phyloP scores from a whole-genome alignment of 805 yeast species.

The Spathaspora gorwiae region DNA sequence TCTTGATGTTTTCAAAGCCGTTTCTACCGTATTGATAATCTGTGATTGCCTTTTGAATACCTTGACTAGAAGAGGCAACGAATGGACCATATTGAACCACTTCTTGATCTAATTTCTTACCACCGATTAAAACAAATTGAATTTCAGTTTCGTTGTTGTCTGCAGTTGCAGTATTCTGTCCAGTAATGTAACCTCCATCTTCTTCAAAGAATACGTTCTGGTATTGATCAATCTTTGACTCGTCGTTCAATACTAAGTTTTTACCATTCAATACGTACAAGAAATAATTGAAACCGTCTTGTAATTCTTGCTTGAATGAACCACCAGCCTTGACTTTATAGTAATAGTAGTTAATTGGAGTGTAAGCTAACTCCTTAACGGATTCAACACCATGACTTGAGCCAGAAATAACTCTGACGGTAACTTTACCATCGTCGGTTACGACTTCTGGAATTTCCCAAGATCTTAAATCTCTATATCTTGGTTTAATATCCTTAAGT shows the following conservation, averaged over 20 bases:
- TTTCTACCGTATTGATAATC: slow-evolving; percentile 67
- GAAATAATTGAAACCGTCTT: slow-evolving; percentile 62
- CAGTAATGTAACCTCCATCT: slow-evolving; percentile 62
- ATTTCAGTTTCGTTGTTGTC: slow-evolving; percentile 33
- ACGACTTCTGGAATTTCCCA: slow-evolving; percentile 67
- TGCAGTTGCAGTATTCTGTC: slow-evolving; percentile 41
- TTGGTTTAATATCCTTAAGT: slow-evolving; percentile 60
- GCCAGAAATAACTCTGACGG: slow-evolving; percentile 74
- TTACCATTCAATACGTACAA: slow-evolving; percentile 64
- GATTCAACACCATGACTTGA: slow-evolving; percentile 71
- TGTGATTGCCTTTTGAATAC: slow-evolving; percentile 62
- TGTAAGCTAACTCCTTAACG: slow-evolving; percentile 69
- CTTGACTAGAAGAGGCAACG: slow-evolving; percentile 67
- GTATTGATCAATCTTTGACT: slow-evolving; percentile 38
- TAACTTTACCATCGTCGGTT: slow-evolving; percentile 58
- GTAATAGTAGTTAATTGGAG: slow-evolving; percentile 74
- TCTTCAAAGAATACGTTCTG: slow-evolving; percentile 60
- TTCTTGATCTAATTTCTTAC: slow-evolving; percentile 67
- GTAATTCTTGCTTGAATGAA: slow-evolving; percentile 53
- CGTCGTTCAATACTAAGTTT: slow-evolving; percentile 41
- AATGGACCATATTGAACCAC: slow-evolving; percentile 89
- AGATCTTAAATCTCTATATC: slow-evolving; percentile 71
- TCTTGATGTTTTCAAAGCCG: slow-evolving; percentile 64
- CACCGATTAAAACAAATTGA: slow-evolving; percentile 72
- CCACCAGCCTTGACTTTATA: slow-evolving; percentile 64